Conservation (phyloP, 2,329 filamentous ascomycete species). For the Pseudocercospora cruenta region DNA sequence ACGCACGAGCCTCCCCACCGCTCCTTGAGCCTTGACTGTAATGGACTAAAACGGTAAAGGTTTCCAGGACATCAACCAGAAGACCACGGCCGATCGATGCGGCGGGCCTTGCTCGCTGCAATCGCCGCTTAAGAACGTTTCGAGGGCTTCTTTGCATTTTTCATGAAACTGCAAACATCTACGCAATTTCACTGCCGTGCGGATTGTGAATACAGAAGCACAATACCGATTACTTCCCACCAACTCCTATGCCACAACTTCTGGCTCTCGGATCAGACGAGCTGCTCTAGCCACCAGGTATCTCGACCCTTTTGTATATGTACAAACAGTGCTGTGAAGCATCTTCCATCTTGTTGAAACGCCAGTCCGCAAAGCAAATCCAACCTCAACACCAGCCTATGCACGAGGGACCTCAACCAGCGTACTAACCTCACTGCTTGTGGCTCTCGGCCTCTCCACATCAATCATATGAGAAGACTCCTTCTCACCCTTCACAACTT, state of each 20-base stretch:
- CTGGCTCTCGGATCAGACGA: background rate
- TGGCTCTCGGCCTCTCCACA: constrained; percentile 22
- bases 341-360: background rate
- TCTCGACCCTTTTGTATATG: constrained; percentile 2
- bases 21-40: background rate
- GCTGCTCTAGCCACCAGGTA: background rate
- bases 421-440: constrained; percentile 20
- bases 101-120: too few species aligned
- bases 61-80: background rate
- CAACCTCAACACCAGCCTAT: background rate
- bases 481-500: constrained; percentile 26
- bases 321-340: constrained; percentile 11
- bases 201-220: too few species aligned
- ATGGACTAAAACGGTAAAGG: background rate
- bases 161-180: too few species aligned
- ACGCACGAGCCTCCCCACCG: background rate
- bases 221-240: too few species aligned
- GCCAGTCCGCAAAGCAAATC: background rate
- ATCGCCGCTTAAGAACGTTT: too few species aligned
- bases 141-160: too few species aligned
- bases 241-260: background rate
- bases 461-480: constrained; percentile 18
- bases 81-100: background rate
- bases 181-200: too few species aligned
- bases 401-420: constrained; percentile 13